These are phyloP conservation scores for Penstemon eatonii DNA, from an alignment of 257 asterid species.

Conservation along the genomic window DNA sequence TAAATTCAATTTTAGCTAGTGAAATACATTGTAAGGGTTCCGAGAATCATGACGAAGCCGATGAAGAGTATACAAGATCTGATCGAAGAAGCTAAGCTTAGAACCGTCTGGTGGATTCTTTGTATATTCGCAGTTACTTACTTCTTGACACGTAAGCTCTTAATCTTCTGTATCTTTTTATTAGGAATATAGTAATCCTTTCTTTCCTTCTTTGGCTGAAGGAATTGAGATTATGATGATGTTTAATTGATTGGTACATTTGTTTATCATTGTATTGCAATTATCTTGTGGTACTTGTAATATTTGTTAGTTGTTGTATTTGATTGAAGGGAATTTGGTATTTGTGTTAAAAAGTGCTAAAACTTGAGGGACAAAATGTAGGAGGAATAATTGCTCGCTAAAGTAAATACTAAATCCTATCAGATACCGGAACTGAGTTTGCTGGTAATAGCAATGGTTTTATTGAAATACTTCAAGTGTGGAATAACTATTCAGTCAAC, in stretches of 20 bases:
- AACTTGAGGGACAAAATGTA: conserved; percentile 7
- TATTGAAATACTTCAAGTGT: too few relatives aligned
- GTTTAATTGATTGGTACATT: not conserved
- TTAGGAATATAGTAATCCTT: not conserved
- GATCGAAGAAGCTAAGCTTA: conserved; percentile 95
- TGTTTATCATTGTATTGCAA: conserved; percentile 5
- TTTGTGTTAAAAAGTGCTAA: not conserved
- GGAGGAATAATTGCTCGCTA: conserved; percentile 13
- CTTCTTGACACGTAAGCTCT: conserved; percentile 83
- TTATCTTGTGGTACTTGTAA: not conserved
- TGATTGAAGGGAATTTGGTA: conserved; percentile 15
- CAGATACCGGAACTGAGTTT: too few relatives aligned
- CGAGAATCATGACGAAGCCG: conserved; percentile 57
- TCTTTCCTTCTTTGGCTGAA: conserved; percentile 3
- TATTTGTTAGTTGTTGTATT: conserved; percentile 5
- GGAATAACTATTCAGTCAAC: too few relatives aligned
- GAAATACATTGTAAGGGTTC: conserved; percentile 33
- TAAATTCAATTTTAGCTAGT: conserved; percentile 25
- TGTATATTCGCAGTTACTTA: conserved; percentile 80
- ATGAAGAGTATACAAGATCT: conserved; percentile 89
- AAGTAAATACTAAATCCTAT: not conserved
- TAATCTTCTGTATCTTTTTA: not conserved
- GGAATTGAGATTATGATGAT: not conserved
- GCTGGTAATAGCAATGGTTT: too few relatives aligned
- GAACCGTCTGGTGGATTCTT: conserved; percentile 93